phyloP scores from a whole-genome alignment of 1,284 basidiomycete genomes.

The Cryptococcus floricola region DNA sequence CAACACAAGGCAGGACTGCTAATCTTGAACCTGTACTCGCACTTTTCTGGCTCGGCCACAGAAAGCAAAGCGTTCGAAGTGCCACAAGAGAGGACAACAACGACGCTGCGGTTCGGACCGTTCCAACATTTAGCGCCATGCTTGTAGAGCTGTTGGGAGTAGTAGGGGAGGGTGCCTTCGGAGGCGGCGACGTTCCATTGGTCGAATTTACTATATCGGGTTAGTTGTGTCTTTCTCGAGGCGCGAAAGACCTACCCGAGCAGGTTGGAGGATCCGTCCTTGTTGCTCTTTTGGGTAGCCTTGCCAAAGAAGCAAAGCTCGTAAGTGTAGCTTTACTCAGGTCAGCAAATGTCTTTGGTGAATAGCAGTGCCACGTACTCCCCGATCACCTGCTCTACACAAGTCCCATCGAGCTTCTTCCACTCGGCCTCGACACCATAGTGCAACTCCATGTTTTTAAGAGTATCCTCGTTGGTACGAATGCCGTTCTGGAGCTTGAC shows the following conservation, averaged over 20 bases:
- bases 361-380: conserved; percentile 61
- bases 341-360: not conserved
- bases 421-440: conserved; percentile 87
- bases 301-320: conserved; percentile 91
- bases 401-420: conserved; percentile 85
- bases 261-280: conserved; percentile 71
- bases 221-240: not conserved
- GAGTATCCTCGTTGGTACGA: conserved; percentile 22
- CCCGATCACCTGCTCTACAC: conserved; percentile 76
- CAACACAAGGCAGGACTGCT: conserved; percentile 86
- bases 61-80: conserved; percentile 76
- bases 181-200: conserved; percentile 66
- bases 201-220: conserved; percentile 61
- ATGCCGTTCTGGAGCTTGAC: conserved; percentile 38
- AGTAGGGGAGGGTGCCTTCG: conserved; percentile 68
- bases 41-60: conserved; percentile 91
- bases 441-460: conserved; percentile 55
- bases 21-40: conserved; percentile 86
- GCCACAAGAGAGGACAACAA: conserved; percentile 73
- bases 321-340: conserved; percentile 73
- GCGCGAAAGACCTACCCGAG: conserved; percentile 64
- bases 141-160: conserved; percentile 74
- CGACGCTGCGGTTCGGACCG: conserved; percentile 65
- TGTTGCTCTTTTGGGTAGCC: conserved; percentile 82
- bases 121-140: conserved; percentile 93